Base-by-base conservation (phyloP, 1,139 yeast genomes). In the Kluyveromyces marxianus region DNA sequence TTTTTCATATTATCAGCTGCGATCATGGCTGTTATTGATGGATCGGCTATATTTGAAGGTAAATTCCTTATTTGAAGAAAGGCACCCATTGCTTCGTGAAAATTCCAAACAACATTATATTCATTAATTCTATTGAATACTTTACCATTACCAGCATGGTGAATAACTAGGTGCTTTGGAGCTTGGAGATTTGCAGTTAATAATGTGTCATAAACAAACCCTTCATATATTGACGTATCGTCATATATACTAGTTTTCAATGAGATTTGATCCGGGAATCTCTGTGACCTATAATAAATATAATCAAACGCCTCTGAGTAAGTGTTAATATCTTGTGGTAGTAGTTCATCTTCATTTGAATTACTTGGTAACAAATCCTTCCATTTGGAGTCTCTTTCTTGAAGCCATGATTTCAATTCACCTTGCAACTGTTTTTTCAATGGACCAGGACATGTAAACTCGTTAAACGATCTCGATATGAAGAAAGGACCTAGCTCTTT, bases 51-150 rank as follows among this genome's bases (percentile, higher is more conserved):
- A 6, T 38, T 42, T 2, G 68, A 7, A 8, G 39, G 67, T 26
- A 64, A 42, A 43, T 60, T 62, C 37, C 54, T 54, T 14, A 62
- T 37, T 24, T 47, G 51, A 26, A 58, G 50, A 37, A 60, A 59
- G 10, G 54, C 52, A 2, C 63, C 54, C 14, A 61, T 46, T 25
- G 55, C 55, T 46, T 62, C 67, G 44, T 63, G 66, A 8, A 64
- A 54, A 41, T 59, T 62, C 68, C 68, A 64, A 3, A 64, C 67
- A 34, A 64, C 48, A 43, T 63, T 64, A 44, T 61, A 63, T 44
- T 64, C 67, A 42, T 59, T 60, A 4, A 55, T 59, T 2, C 58
- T 54, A 29, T 56, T 57, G 24, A 58, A 47, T 7, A 60, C 61
- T 42, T 62, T 60, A 54, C 48, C n/a, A 54, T 50, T 25, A 53